Evolutionary conservation across 2,329 filamentous ascomycete species (phyloP).

Genomic region (Paracorniculantispora psalliotae): DNA sequence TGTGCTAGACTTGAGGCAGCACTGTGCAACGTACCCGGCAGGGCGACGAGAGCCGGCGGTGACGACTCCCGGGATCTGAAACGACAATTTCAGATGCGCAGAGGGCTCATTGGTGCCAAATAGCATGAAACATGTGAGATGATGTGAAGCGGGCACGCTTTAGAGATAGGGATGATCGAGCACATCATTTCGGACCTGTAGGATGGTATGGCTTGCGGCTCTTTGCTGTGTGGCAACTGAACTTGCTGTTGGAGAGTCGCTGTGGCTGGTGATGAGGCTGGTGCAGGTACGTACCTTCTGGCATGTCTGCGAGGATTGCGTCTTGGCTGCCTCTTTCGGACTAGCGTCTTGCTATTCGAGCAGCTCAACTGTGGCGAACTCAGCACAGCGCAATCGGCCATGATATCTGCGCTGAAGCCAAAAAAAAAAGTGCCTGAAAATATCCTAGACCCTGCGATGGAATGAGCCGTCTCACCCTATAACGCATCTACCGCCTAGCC

Average conservation of each 20-base stretch:
- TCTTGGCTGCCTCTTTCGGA: slow-evolving; percentile 27
- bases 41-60: background rate
- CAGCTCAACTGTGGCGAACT: background rate
- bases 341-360: slow-evolving; percentile 21
- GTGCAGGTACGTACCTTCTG: background rate
- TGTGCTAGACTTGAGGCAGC: background rate
- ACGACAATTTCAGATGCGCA: background rate
- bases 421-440: background rate
- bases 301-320: slow-evolving; percentile 17
- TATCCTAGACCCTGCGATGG: background rate
- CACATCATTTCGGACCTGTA: no score
- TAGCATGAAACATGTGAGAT: background rate
- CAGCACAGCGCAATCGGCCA: background rate
- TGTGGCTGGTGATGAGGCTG: background rate
- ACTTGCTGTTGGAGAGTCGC: background rate
- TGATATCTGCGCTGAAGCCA: background rate
- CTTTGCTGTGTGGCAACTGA: no score
- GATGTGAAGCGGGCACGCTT: background rate
- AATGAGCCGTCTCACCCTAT: background rate
- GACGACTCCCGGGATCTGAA: slow-evolving; percentile 1
- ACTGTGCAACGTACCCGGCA: background rate
- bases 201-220: no score
- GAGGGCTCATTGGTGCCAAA: background rate
- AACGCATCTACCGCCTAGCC: slow-evolving; percentile 1
- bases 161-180: background rate